Base-by-base conservation (phyloP, 2,329 filamentous ascomycete species). In the Dryadomyces quercivorus region DNA sequence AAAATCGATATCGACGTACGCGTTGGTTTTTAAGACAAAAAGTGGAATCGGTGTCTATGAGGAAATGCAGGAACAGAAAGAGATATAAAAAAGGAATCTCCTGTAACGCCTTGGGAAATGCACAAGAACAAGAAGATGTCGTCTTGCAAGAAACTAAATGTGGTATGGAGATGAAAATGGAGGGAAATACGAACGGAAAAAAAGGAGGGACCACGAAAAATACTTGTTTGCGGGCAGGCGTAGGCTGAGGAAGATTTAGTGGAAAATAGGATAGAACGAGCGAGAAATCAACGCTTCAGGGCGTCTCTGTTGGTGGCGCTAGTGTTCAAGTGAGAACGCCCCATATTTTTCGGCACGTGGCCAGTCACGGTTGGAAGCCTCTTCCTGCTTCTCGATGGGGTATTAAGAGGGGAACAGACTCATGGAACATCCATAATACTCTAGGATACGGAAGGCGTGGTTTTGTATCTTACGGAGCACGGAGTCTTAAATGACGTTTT, bases 341-440 rank as follows among this genome's bases (percentile, higher is more conserved):
- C 26, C 16, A 12, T 3, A 36, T 0, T 43, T 26, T 0, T 5
- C 26, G 46, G 60, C 60, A 61, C 60, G 60, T 60, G 59, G 58
- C 58, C 47, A 52, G 59, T 58, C 58, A 59, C 59, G 56, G 60
- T 54, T 58, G 57, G 57, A 26, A 47, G 52, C 16, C 34, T 36
- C 42, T 44, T 44, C 15, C 42, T 44, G 42, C 42, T 44, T n/a
- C 15, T 44, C 5, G 18, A 20, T n/a, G 12, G 38, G 16, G 12
- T n/a, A n/a, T n/a, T n/a, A 42, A 42, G 38, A 42, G 26, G 26
- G 26, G 38, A 42, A 3, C 5, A 15, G 38, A 42, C 5, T 42
- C 38, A 15, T 5, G 8, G 4, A 31, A 31, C 26, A 31, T 8
- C 26, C 26, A 8, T 31, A 31, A 8, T 31, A 31, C 8, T 31